A percentile compares a stretch with the other conserved stretches of the same genome.
Conservation (phyloP, 139 green algal genomes). For the Chlorella sp. region DNA sequence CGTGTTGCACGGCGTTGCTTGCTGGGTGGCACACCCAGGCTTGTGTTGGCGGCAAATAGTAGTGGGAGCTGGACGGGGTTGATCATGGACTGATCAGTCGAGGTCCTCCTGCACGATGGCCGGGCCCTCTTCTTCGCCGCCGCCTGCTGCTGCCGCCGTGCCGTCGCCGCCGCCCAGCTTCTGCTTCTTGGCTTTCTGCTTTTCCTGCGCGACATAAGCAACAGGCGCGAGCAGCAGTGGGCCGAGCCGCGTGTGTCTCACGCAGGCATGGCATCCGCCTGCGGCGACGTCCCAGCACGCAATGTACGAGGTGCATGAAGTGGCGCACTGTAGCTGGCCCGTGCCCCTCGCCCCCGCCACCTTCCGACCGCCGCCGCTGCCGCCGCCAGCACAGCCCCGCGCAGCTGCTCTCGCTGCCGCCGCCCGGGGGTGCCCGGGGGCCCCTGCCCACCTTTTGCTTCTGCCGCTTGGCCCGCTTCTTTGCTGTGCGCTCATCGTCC, state of each 20-base stretch:
- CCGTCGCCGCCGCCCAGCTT: conserved; percentile 9
- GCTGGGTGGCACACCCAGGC: too few relatives aligned
- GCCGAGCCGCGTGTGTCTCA: too few relatives aligned
- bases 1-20: too few relatives aligned
- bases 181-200: conserved; percentile 23
- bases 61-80: too few relatives aligned
- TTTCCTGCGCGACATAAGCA: not conserved
- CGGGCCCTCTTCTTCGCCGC: conserved; percentile 10
- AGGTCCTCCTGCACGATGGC: conserved; percentile 14
- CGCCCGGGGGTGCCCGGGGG: not conserved
- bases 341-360: not conserved
- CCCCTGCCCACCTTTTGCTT: conserved; percentile 62
- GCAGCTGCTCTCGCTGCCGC: not conserved
- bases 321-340: too few relatives aligned
- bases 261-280: not conserved
- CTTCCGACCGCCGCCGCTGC: not conserved
- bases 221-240: not conserved
- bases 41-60: too few relatives aligned
- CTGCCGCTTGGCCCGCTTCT: conserved; percentile 61
- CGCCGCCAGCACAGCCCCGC: not conserved
- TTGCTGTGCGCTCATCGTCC: conserved; percentile 63
- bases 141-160: not conserved
- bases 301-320: too few relatives aligned
- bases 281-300: not conserved
- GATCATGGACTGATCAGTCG: too few relatives aligned